A percentile compares a stretch with the other conserved stretches of the same genome.
Conservation (phyloP, 768 basidiomycete genomes). For the Lactifluus pinguis region DNA sequence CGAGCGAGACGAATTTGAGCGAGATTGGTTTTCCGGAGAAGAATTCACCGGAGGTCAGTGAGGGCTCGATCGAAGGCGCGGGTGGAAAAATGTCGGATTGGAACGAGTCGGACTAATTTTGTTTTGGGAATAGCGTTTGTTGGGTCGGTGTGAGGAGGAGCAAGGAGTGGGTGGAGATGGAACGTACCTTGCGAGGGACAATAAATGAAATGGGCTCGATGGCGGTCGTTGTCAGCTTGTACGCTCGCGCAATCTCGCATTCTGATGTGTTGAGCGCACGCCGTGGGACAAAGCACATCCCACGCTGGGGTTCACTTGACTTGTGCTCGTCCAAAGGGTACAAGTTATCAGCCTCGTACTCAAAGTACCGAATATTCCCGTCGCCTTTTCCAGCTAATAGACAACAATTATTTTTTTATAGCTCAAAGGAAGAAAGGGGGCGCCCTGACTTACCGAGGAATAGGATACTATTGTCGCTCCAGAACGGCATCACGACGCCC, state of each 20-base stretch:
- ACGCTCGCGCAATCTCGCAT: slow-evolving; percentile 92
- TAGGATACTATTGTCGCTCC: slow-evolving; percentile 86
- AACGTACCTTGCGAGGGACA: slow-evolving; percentile 78
- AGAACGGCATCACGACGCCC: slow-evolving; percentile 97
- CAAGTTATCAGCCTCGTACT: slow-evolving; percentile 83
- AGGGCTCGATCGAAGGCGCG: slow-evolving; percentile 72
- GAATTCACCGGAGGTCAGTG: slow-evolving; percentile 76
- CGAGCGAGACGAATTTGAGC: slow-evolving; percentile 74
- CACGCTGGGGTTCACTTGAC: slow-evolving; percentile 87
- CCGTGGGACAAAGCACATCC: slow-evolving; percentile 93
- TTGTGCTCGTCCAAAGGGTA: slow-evolving; percentile 76
- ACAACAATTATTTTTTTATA: too few relatives aligned
- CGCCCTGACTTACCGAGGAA: slow-evolving; percentile 50
- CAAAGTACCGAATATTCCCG: slow-evolving; percentile 96
- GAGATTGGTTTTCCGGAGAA: slow-evolving; percentile 74
- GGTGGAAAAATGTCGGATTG: slow-evolving; percentile 97
- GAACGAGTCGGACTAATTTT: slow-evolving; percentile 76
- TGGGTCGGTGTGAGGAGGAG: too few relatives aligned
- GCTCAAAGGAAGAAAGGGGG: background rate
- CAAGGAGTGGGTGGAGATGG: background rate
- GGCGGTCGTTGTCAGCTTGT: slow-evolving; percentile 65
- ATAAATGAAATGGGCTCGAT: slow-evolving; percentile 94
- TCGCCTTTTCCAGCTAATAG: slow-evolving; percentile 45
- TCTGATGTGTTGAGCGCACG: slow-evolving; percentile 82
- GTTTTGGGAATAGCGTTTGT: background rate